Evolutionary conservation across 163 green algal species (phyloP), one percentile per base, ranked within the genome.

Genomic region (Chlamydomonas reinhardtii): DNA sequence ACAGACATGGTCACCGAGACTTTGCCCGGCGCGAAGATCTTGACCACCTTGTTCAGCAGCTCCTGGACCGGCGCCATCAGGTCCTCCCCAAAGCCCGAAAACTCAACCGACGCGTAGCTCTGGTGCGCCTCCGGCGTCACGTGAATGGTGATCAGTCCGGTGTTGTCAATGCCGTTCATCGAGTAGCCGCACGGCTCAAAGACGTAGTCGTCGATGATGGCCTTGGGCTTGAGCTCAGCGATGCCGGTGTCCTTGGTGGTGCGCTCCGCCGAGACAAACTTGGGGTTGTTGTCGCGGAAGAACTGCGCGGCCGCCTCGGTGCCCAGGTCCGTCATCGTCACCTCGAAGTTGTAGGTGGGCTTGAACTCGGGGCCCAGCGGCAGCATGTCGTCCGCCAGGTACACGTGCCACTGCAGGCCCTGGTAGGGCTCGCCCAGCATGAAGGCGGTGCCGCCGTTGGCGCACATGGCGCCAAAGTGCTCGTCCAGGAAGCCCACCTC

Each of bases 111-210:
- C 15, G 97, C 97, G 79, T 99, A 99, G 71, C 87, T 96, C 90
- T 96, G 99, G 78, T 90, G 93, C 15, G 95, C 92, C 94, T 99
- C 97, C 0, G 98, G 98, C 0, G 98, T 99, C 91, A 99, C 96
- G 91, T 99, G 98, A 76, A 99, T 98, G 72, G 98, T 99, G 62
- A 96, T 96, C 90, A 97, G 96, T 35, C 92, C 92, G 4, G 39
- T 89, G 24, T 86, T 94, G 48, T 96, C 86, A 34, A 99, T 94
- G 64, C 95, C 96, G 86, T 99, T 99, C 97, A 99, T 99, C 70
- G 92, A 97, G 95, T 99, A 99, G 72, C 98, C 98, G 92, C 98
- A 99, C 9, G 98, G 98, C 90, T 99, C 97, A 91, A 99, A 99
- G 6, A 99, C 94, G 84, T 98, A 99, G 91, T 99, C 98, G 88